Base-by-base conservation (phyloP, 129 eudicot species). In the Chrysanthemum makinoi region DNA sequence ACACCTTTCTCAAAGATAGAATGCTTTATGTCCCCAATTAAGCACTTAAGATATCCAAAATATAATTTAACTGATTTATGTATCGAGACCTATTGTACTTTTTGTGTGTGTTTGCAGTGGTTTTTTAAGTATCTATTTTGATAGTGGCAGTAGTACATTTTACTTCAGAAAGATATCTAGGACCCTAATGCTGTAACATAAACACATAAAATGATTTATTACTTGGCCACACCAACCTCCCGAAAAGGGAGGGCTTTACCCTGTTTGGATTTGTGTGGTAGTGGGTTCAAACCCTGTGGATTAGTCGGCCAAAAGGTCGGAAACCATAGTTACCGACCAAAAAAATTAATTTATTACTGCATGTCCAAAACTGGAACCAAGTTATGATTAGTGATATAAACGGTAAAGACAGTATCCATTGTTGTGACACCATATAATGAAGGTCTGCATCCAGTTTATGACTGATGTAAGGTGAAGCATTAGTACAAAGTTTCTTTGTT, bases 71-170 rank as follows among this genome's bases (percentile, higher is more conserved):
- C 30, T n/a, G 33, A 15, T 33, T 30, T 6, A 73, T 6, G 28
- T 50, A 15, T 22, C n/a, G 11, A 50, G 22, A 13, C 47, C n/a
- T 24, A 61, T 47, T 62, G 46, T 59, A 47, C 68, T 47, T 71
- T 57, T 33, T 5, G 2, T 33, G 6, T 33, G 66, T 57, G 66
- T 56, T 57, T 48, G 51, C 47, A 39, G 17, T 47, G 70, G 12
- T 20, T 60, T 7, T 60, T 13, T 60, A 16, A 9, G 12, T 55
- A 17, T 43, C 43, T 54, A 51, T 26, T 50, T 68, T 28, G 47
- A 70, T 70, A 55, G 13, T 18, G 35, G 63, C 10, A 22, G 62
- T 53, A 69, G 73, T 69, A 33, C 3, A n/a, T 52, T 50, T 30
- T 62, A 53, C 8, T 55, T 55, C 18, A 17, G 51, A 70, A 70